Evolutionary conservation across 1,139 yeast species (phyloP), one percentile per base, ranked within the genome.

Genomic region (Groenewaldozyma sp.): DNA sequence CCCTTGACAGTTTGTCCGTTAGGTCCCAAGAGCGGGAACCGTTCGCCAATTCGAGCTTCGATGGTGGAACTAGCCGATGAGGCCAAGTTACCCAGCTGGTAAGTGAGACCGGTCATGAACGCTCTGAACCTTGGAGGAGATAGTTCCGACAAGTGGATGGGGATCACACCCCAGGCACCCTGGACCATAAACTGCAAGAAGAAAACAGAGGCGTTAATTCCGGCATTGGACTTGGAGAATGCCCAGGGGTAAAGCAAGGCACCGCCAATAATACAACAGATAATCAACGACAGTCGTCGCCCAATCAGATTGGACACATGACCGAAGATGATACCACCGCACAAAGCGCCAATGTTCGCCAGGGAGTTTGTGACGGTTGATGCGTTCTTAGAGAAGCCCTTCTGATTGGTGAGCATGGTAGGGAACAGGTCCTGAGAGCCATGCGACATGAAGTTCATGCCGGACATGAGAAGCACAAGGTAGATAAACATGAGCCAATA

Each of bases 161-260:
- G 94, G 49, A 81, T 71, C 35, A 82, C 82, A 51, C 94, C 93
- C 87, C 94, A 84, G 14, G 86, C 82, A 48, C 94, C 94, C 62
- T 82, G 94, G 37, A 83, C 91, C 50, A 77, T 77, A 54, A 78
- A 76, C 60, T 84, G 94, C 52, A 83, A 63, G 65, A 80, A 82
- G 62, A 82, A 83, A 1, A 70, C 91, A 43, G 83, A 81, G 4
- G 91, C 93, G 54, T 82, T 78, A 48, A 81, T 73, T 27, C 77
- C 83, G 18, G 64, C 53, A 45, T 68, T 68, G 11, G 52, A 47
- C 29, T 71, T 59, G 13, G 18, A 14, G 52, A 76, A 82, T 0
- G 83, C 88, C 88, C 91, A 78, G 35, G 86, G 86, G 50, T 78
- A 78, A 40, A 76, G 68, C 52, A 77, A 59, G 7, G 80, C 81